Percentiles rank a stretch among this genome's conserved stretches.
These are phyloP conservation scores for Podospora pseudoanserina DNA, from an alignment of 495 filamentous ascomycete genomes.

Conservation along the genomic window DNA sequence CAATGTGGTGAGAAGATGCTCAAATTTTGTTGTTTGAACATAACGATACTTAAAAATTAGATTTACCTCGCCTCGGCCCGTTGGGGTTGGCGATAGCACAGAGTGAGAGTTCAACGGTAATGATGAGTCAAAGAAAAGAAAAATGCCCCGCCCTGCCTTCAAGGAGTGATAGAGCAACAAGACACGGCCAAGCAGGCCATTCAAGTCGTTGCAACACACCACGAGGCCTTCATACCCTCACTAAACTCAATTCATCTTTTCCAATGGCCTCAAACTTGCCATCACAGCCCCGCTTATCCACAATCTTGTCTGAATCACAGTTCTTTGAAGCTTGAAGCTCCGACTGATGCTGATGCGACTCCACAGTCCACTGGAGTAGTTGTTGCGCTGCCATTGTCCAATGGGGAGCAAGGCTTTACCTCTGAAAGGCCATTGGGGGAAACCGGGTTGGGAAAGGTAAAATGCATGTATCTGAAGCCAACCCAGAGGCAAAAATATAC, in stretches of 20 bases:
- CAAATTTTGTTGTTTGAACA: neutral
- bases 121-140: conserved; percentile 1
- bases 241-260: neutral
- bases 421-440: neutral
- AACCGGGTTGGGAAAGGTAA: too few relatives aligned
- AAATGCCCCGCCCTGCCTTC: neutral
- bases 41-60: neutral
- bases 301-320: neutral
- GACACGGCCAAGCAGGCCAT: neutral
- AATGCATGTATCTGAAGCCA: too few relatives aligned
- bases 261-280: neutral
- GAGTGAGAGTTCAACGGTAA: neutral
- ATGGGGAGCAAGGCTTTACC: neutral
- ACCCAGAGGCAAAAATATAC: too few relatives aligned
- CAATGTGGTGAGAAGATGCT: neutral
- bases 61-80: neutral
- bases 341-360: neutral
- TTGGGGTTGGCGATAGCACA: neutral
- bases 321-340: neutral
- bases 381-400: neutral
- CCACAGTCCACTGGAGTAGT: neutral
- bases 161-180: neutral
- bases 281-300: neutral
- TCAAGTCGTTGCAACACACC: neutral
- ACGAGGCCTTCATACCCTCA: neutral